Conservation (phyloP, 768 basidiomycete species). For the Boletus coccyginus region DNA sequence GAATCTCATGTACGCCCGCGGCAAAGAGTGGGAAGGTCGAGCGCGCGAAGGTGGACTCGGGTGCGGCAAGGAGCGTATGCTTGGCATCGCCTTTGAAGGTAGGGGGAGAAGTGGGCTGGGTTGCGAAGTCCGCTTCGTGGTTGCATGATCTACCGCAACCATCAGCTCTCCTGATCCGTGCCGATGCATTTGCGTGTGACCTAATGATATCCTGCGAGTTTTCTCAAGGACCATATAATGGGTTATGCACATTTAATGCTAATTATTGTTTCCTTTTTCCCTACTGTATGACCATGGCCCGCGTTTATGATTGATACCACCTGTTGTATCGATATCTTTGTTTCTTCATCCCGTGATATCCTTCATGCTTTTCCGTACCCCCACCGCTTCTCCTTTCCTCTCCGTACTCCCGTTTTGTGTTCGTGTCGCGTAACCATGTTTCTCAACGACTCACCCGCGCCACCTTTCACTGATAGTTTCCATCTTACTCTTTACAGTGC, state of each 20-base stretch:
- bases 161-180: neutral
- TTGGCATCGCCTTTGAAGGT: constrained; percentile 61
- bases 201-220: constrained; percentile 8
- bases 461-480: neutral
- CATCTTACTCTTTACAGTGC: neutral
- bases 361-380: neutral
- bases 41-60: constrained; percentile 49
- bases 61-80: constrained; percentile 55
- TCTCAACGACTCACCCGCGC: neutral
- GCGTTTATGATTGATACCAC: constrained; percentile 8
- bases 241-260: constrained; percentile 33
- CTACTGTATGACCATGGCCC: constrained; percentile 5
- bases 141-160: constrained; percentile 17
- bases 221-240: constrained; percentile 26
- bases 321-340: constrained; percentile 27
- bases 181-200: constrained; percentile 1
- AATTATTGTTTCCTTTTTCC: constrained; percentile 17
- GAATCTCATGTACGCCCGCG: constrained; percentile 47
- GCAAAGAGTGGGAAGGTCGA: constrained; percentile 47
- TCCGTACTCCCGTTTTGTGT: neutral
- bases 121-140: constrained; percentile 38
- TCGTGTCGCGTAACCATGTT: constrained; percentile 4
- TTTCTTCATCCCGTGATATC: constrained; percentile 24
- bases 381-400: neutral
- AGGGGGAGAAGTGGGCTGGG: constrained; percentile 52